Conservation (phyloP, 2,329 filamentous ascomycete species). For the Periglandula ipomoeae region DNA sequence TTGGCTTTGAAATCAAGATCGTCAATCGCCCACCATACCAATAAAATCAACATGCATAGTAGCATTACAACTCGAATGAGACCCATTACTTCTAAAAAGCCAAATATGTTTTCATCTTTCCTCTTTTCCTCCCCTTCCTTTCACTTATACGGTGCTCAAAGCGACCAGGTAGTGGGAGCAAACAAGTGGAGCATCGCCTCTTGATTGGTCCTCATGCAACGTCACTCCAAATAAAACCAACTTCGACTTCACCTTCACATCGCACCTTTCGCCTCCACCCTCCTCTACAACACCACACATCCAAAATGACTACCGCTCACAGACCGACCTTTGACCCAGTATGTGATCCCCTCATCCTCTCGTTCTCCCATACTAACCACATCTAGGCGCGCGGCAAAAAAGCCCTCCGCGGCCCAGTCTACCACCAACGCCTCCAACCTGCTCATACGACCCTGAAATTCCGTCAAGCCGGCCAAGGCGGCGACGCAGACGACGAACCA, state of each 20-base stretch:
- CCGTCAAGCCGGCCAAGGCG: constrained; percentile 79
- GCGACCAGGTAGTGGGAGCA: not conserved
- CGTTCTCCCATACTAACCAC: constrained; percentile 16
- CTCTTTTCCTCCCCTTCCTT: too few species aligned
- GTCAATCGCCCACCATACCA: too few species aligned
- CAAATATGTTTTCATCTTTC: too few species aligned
- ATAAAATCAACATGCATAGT: too few species aligned
- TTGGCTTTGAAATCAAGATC: too few species aligned
- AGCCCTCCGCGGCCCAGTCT: constrained; percentile 82
- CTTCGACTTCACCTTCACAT: not conserved
- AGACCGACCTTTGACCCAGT: constrained; percentile 96
- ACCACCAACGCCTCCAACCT: constrained; percentile 90
- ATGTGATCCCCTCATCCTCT: constrained; percentile 21
- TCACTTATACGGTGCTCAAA: too few species aligned
- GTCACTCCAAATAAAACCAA: not conserved
- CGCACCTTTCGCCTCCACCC: not conserved
- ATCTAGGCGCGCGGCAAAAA: constrained; percentile 82
- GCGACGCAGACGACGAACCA: constrained; percentile 60
- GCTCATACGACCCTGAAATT: constrained; percentile 91
- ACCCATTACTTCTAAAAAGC: too few species aligned
- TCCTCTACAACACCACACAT: constrained; percentile 2
- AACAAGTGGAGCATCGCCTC: not conserved
- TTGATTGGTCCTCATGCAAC: not conserved
- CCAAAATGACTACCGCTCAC: constrained; percentile 55
- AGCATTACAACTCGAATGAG: too few species aligned